Conservation (phyloP, 108 stramenopile species). For the Schizochytrium sp. region DNA sequence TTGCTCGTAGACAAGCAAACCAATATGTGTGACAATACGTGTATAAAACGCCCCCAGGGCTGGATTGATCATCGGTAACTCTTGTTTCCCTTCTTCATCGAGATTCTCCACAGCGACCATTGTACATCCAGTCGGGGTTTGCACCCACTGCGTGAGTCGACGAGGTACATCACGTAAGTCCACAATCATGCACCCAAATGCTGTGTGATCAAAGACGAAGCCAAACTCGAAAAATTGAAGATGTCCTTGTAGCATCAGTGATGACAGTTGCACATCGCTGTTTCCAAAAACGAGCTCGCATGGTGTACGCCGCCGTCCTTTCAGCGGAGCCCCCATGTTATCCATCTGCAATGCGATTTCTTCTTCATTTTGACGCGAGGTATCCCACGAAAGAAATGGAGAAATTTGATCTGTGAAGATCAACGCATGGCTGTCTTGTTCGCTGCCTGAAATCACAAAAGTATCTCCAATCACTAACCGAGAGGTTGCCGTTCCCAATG, state of each 20-base stretch:
- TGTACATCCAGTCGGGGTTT: neutral
- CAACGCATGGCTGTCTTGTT: neutral
- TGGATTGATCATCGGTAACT: neutral
- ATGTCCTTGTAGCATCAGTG: neutral
- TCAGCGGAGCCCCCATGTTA: neutral
- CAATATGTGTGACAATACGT: neutral
- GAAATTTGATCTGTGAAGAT: neutral
- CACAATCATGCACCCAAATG: neutral
- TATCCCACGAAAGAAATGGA: neutral
- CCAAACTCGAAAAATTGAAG: neutral
- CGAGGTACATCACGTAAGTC: neutral
- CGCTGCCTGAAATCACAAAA: neutral
- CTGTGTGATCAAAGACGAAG: slow-evolving; percentile 13
- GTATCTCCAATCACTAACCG: slow-evolving; percentile 25
- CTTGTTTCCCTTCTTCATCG: neutral
- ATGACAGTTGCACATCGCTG: neutral
- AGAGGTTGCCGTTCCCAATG: neutral
- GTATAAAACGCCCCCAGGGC: neutral
- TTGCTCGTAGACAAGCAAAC: neutral
- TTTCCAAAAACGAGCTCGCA: neutral
- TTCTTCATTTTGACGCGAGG: neutral
- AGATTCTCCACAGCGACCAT: neutral
- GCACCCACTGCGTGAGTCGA: neutral
- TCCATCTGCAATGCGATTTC: neutral
- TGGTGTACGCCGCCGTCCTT: slow-evolving; percentile 51